These are phyloP conservation scores for Aspergillus sp. DNA, from an alignment of 2,329 filamentous ascomycete genomes.

Conservation along the genomic window DNA sequence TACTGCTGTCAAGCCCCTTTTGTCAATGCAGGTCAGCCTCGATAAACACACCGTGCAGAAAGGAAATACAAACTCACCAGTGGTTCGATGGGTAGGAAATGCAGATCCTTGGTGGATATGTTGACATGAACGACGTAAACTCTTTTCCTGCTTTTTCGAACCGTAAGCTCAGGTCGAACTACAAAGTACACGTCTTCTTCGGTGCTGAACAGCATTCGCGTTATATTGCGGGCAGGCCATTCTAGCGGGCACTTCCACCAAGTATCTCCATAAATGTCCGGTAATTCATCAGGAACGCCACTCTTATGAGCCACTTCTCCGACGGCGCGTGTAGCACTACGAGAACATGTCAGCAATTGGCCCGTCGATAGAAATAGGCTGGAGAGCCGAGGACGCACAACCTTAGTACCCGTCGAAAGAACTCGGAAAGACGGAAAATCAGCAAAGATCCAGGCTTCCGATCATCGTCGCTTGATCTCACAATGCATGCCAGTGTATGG, in stretches of 20 bases:
- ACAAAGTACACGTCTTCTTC: not conserved
- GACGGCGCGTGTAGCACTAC: too few species aligned
- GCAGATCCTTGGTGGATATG: not conserved
- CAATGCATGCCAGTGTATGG: not conserved
- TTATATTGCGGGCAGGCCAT: not conserved
- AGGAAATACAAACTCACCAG: not conserved
- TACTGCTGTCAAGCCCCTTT: conserved; percentile 1
- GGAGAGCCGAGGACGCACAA: not conserved
- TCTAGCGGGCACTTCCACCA: not conserved
- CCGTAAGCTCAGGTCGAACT: not conserved
- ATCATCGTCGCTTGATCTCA: not conserved
- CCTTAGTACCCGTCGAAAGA: not conserved
- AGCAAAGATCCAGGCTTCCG: not conserved
- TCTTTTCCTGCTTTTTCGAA: not conserved
- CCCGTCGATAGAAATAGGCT: not conserved
- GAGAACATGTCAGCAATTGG: not conserved
- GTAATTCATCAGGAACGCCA: too few species aligned
- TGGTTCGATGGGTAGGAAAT: not conserved
- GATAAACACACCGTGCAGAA: not conserved
- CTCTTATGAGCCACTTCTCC: too few species aligned
- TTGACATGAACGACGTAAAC: not conserved
- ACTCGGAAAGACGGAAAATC: not conserved
- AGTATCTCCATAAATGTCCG: not conserved
- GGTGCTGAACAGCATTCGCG: not conserved
- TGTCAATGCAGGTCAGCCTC: not conserved